Evolutionary conservation across 768 basidiomycete species (phyloP).

Genomic region (Tulasnella sp.): DNA sequence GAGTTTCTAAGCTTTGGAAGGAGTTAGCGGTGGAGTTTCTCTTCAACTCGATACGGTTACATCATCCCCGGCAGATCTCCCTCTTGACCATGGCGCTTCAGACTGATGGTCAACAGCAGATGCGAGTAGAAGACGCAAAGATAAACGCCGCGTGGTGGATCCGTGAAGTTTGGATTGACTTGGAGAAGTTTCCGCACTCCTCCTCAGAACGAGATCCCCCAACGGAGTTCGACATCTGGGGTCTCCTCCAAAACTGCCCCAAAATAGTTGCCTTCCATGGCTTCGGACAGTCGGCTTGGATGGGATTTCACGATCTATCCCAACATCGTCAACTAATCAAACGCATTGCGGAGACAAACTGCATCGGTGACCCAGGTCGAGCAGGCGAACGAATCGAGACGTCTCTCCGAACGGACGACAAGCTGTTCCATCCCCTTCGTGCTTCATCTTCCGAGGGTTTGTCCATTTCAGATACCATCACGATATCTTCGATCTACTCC

Average conservation of each 20-base stretch:
- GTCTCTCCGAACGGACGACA: no score
- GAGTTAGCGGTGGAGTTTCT: background rate
- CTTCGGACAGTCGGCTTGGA: background rate
- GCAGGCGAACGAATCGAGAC: no score
- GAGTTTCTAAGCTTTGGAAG: background rate
- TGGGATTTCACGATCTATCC: no score
- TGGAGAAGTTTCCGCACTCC: background rate
- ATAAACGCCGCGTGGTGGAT: background rate
- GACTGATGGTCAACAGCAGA: background rate
- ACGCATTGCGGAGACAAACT: no score
- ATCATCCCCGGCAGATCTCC: background rate
- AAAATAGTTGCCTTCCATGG: background rate
- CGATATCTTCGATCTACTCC: no score
- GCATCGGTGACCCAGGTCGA: no score
- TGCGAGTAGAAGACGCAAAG: background rate
- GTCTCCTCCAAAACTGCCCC: background rate
- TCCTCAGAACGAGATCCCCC: no score
- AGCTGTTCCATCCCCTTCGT: no score
- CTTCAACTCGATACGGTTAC: background rate
- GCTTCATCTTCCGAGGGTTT: no score
- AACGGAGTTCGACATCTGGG: no score
- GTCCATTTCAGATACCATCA: no score
- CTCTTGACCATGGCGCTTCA: background rate
- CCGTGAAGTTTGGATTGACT: background rate
- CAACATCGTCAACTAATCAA: no score